phyloP scores from a whole-genome alignment of 176 grass and related monocot species.

The Avena eriantha region DNA sequence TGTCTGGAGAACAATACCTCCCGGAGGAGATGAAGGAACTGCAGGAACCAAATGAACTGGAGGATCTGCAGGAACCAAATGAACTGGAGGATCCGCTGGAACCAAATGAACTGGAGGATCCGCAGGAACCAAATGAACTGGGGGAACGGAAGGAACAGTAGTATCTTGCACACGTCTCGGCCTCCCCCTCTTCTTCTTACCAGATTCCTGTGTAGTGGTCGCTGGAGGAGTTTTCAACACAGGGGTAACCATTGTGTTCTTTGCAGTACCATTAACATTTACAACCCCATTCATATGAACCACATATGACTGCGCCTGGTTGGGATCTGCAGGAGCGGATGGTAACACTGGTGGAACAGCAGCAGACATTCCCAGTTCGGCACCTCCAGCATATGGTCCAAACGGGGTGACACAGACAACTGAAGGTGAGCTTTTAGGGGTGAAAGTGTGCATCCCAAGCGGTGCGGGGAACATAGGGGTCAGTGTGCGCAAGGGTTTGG shows the following conservation, averaged over 20 bases:
- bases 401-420: constrained; percentile 21
- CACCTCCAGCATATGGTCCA: constrained; percentile 28
- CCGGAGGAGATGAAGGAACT: background rate
- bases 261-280: constrained; percentile 14
- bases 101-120: background rate
- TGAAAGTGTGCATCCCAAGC: constrained; percentile 25
- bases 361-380: background rate
- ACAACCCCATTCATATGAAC: constrained; percentile 7
- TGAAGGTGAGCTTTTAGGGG: constrained; percentile 12
- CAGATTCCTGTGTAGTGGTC: constrained; percentile 34
- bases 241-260: constrained; percentile 8
- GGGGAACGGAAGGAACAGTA: background rate
- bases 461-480: constrained; percentile 27
- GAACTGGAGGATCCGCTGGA: background rate
- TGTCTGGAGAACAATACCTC: background rate
- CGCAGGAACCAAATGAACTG: background rate
- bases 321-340: background rate
- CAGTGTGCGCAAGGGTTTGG: constrained; percentile 16
- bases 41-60: background rate
- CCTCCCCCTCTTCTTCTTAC: constrained; percentile 45
- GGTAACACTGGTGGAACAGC: background rate
- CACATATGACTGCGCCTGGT: constrained; percentile 6
- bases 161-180: constrained; percentile 34
- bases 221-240: constrained; percentile 36
- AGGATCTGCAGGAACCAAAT: background rate